These are phyloP conservation scores for Paramyrothecium sp. DNA, from an alignment of 2,329 filamentous ascomycete species.

Conservation along the genomic window DNA sequence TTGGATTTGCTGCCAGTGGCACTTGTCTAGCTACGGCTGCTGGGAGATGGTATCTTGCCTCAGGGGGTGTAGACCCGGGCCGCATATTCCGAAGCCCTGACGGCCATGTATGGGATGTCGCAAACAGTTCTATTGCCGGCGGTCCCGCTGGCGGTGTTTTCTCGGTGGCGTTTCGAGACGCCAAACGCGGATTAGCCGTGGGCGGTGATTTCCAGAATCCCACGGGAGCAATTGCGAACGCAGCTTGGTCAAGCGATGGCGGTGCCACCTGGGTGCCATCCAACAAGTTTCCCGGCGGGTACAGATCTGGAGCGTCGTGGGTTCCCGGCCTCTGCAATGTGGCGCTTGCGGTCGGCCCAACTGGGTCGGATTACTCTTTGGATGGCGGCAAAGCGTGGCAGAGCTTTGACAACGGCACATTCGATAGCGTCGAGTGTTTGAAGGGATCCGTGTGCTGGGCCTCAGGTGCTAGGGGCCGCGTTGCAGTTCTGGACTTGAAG, in stretches of 20 bases:
- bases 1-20: slow-evolving; percentile 30
- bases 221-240: slow-evolving; percentile 13
- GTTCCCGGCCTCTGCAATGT: slow-evolving; percentile 17
- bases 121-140: slow-evolving; percentile 21
- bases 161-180: slow-evolving; percentile 28
- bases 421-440: slow-evolving; percentile 29
- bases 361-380: slow-evolving; percentile 26
- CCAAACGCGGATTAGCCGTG: slow-evolving; percentile 22
- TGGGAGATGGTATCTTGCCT: slow-evolving; percentile 9
- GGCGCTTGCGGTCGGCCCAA: slow-evolving; percentile 29
- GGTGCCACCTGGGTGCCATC: slow-evolving; percentile 24
- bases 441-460: slow-evolving; percentile 25
- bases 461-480: slow-evolving; percentile 16
- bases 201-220: slow-evolving; percentile 27
- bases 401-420: slow-evolving; percentile 24
- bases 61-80: slow-evolving; percentile 17
- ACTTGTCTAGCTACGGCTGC: slow-evolving; percentile 26
- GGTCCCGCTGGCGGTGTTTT: slow-evolving; percentile 26
- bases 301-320: slow-evolving; percentile 28
- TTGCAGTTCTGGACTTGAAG: background rate
- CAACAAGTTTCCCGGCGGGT: slow-evolving; percentile 23
- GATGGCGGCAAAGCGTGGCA: slow-evolving; percentile 26
- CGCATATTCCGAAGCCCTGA: slow-evolving; percentile 2
- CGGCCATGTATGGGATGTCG: slow-evolving; percentile 23
- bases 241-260: slow-evolving; percentile 28